Base-by-base conservation (phyloP, 805 yeast species). In the Metschnikowia baotianmanensis region DNA sequence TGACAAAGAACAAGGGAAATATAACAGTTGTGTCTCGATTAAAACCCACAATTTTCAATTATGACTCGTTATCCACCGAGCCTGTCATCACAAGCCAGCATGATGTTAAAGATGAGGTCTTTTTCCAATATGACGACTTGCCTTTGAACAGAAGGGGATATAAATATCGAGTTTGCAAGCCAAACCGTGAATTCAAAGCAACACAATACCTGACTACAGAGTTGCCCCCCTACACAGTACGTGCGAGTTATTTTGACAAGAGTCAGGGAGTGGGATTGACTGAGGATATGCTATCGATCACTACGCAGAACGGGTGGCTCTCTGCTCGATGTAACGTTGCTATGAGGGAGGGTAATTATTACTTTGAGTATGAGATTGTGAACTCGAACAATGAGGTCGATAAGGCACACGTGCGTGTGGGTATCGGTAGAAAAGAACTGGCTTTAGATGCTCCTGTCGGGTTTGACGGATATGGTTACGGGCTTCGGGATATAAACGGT, bases 371-470 rank as follows among this genome's bases (percentile, higher is more conserved):
- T 47, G 73, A 77, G 40, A 75, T 91, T 2, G 40, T 79, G 4
- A 61, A 61, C 21, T 72, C 74, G 7, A 65, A 61, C 42, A 75
- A 91, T 3, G 40, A 77, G 2, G 60, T 60, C 22, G 73, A 73
- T 6, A 64, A 61, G 44, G 57, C 67, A 12, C 91, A 90, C 59
- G 88, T 93, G 1, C 65, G 99, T 21, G 57, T 90, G 21, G 99
- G 99, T 0, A 57, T 91, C 26, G 83, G 83, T 0, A 68, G 98
- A 38, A 74, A 88, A 46, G 98, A 91, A 56, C 93, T 96, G 2
- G 78, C 88, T 36, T 62, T 90, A 31, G 97, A 91, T 51, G 96
- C 95, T 0, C 98, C 99, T 0, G 93, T 90, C 5, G 99, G 99
- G 3, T 87, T 78, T 54, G 98, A 93, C 61, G 91, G 89, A 0